Percentiles rank a stretch among this genome's conserved stretches.
These are phyloP conservation scores for Coemansia sp. DNA, from an alignment of 192 early-diverging fungal species.

Conservation along the genomic window DNA sequence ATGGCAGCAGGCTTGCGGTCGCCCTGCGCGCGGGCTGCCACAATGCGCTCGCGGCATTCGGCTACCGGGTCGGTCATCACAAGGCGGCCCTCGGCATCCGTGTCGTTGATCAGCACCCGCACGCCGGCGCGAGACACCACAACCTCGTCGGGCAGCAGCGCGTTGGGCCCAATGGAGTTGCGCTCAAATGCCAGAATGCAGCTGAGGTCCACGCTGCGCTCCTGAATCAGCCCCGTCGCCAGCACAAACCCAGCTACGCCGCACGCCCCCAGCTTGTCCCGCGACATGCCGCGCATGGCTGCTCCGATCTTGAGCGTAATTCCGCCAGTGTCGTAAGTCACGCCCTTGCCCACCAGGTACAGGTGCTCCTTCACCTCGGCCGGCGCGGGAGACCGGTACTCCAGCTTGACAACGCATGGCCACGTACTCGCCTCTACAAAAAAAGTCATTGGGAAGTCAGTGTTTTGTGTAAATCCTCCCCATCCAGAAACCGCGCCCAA, in stretches of 20 bases:
- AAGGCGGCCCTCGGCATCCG: slow-evolving; percentile 90
- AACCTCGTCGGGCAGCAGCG: slow-evolving; percentile 83
- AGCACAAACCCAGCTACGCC: slow-evolving; percentile 80
- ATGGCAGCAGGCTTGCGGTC: slow-evolving; percentile 55
- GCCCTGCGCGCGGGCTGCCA: slow-evolving; percentile 59
- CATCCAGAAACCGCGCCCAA: background rate
- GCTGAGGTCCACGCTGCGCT: slow-evolving; percentile 67
- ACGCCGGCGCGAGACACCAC: slow-evolving; percentile 73
- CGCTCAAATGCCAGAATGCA: slow-evolving; percentile 76
- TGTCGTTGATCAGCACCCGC: slow-evolving; percentile 80
- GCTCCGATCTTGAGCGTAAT: slow-evolving; percentile 82
- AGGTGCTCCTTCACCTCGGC: slow-evolving; percentile 72
- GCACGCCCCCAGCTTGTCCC: slow-evolving; percentile 89
- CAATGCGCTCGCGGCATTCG: slow-evolving; percentile 71
- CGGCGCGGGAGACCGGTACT: slow-evolving; percentile 67
- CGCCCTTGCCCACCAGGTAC: slow-evolving; percentile 88
- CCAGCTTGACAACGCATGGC: slow-evolving; percentile 55
- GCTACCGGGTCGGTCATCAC: slow-evolving; percentile 80
- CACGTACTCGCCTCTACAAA: slow-evolving; percentile 41
- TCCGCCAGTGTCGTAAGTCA: slow-evolving; percentile 90
- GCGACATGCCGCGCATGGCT: slow-evolving; percentile 84
- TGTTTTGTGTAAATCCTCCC: background rate
- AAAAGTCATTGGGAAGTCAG: background rate
- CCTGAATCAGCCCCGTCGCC: slow-evolving; percentile 65
- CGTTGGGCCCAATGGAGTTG: slow-evolving; percentile 79